Percentiles rank a stretch among this genome's conserved stretches.
Evolutionary conservation across 1,284 basidiomycete species (phyloP).

Genomic region (Cutaneotrichosporon curvatum): DNA sequence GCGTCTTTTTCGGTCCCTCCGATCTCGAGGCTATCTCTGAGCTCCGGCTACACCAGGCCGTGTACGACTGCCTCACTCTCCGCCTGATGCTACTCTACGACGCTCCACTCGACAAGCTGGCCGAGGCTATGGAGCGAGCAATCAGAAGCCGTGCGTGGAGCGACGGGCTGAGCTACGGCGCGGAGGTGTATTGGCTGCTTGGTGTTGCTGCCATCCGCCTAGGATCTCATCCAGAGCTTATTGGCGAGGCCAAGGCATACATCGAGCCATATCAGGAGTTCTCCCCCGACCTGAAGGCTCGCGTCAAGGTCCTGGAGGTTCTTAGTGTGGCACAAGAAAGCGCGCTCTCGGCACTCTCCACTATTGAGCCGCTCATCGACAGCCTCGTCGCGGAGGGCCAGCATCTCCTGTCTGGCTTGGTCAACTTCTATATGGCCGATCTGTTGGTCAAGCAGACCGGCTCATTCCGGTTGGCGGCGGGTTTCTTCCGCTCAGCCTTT

Average conservation of each 20-base stretch:
- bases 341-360: slow-evolving; percentile 6
- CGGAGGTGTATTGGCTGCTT: slow-evolving; percentile 23
- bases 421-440: slow-evolving; percentile 18
- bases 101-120: slow-evolving; percentile 17
- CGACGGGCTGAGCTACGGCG: slow-evolving; percentile 12
- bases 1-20: slow-evolving; percentile 12
- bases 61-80: slow-evolving; percentile 15
- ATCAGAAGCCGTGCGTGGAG: background rate
- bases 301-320: slow-evolving; percentile 7
- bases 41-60: slow-evolving; percentile 16
- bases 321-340: slow-evolving; percentile 1
- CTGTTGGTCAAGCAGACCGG: slow-evolving; percentile 11
- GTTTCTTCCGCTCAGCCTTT: slow-evolving; percentile 17
- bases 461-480: slow-evolving; percentile 11
- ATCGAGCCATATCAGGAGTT: slow-evolving; percentile 5
- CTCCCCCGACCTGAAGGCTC: slow-evolving; percentile 9
- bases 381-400: slow-evolving; percentile 10
- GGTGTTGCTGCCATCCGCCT: slow-evolving; percentile 14
- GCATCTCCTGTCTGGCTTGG: slow-evolving; percentile 17
- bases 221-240: slow-evolving; percentile 1
- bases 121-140: slow-evolving; percentile 1
- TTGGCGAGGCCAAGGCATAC: background rate
- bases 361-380: slow-evolving; percentile 17
- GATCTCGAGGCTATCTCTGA: slow-evolving; percentile 12
- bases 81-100: slow-evolving; percentile 28